These are phyloP conservation scores for Chlamydomonas reinhardtii DNA, from an alignment of 163 green algal species.

Conservation along the genomic window DNA sequence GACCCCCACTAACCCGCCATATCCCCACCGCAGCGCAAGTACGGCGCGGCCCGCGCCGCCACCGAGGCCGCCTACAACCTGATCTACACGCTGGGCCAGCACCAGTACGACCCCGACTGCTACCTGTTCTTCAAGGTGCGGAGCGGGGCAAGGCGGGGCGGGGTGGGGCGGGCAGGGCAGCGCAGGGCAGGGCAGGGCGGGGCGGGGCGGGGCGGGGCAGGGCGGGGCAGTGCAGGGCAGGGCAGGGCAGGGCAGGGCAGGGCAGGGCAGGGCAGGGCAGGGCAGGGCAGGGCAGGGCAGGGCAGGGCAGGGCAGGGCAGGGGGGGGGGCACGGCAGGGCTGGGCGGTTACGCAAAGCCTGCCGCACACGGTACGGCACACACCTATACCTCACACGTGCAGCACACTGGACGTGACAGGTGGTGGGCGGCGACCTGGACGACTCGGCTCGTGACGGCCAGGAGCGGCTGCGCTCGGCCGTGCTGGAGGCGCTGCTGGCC, in stretches of 20 bases:
- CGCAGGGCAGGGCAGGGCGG: not conserved
- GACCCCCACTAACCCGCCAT: too few species aligned
- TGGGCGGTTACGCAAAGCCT: too few species aligned
- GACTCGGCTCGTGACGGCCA: conserved; percentile 51
- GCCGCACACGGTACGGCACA: too few species aligned
- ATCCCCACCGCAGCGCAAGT: conserved; percentile 35
- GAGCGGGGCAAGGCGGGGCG: too few species aligned
- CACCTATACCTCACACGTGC: not conserved
- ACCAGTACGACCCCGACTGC: conserved; percentile 69
- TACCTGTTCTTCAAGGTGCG: conserved; percentile 63
- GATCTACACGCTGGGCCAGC: conserved; percentile 63
- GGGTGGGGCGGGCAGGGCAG: too few species aligned
- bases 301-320: too few species aligned
- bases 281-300: too few species aligned
- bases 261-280: too few species aligned
- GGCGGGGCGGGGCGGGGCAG: too few species aligned
- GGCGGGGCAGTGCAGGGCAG: too few species aligned
- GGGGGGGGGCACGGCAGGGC: too few species aligned
- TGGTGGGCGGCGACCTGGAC: conserved; percentile 55
- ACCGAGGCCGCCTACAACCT: conserved; percentile 67
- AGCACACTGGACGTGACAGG: not conserved
- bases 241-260: too few species aligned
- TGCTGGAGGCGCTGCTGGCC: conserved; percentile 44
- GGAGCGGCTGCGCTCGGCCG: conserved; percentile 48
- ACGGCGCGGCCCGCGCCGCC: conserved; percentile 24